Base-by-base conservation (phyloP, 192 early-diverging fungal species). In the Umbelopsis sp. region DNA sequence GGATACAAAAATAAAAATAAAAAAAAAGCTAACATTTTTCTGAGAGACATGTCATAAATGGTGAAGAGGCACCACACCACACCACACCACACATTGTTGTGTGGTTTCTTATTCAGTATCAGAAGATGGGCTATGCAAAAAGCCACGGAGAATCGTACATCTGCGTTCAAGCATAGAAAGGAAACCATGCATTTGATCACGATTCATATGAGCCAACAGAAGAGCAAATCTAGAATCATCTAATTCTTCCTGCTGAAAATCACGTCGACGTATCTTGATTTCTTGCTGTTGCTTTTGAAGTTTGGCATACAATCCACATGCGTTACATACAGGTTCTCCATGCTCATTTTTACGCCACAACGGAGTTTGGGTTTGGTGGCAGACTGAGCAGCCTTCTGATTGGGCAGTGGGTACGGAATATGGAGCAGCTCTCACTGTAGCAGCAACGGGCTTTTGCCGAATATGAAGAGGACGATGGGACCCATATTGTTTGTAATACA, bases 301-400 rank as follows among this genome's bases (percentile, higher is more conserved):
- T 10, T 82, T 83, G 21, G 86, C 74, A 69, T 87, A 87, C 7
- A 87, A 75, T 11, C 91, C 91, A 75, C 93, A 94, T 3, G 93
- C 93, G 71, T 94, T 94, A 75, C 93, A 94, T 22, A 93, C 85
- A 6, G 92, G 84, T 69, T 88, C 84, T 59, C 91, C 91, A 65
- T 87, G 81, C 17, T 88, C 86, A 69, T 92, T 88, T 66, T 92
- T 88, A 7, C 93, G 86, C 93, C 93, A 94, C 54, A 94, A 82
- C 11, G 93, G 93, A 20, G 93, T 94, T 66, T 88, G 85, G 0
- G 89, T 93, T 54, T 92, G 92, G 16, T 84, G 83, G 65, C 93
- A 94, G 72, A 92, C 92, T 49, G 85, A 80, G 69, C 93, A 94
- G 9, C 31, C 41, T 65, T 74, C 49, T 26, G 41, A 34, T 70